Percentiles rank a stretch among this genome's conserved stretches.
Conservation (phyloP, 495 filamentous ascomycete genomes). For the Xylaria intraflava region DNA sequence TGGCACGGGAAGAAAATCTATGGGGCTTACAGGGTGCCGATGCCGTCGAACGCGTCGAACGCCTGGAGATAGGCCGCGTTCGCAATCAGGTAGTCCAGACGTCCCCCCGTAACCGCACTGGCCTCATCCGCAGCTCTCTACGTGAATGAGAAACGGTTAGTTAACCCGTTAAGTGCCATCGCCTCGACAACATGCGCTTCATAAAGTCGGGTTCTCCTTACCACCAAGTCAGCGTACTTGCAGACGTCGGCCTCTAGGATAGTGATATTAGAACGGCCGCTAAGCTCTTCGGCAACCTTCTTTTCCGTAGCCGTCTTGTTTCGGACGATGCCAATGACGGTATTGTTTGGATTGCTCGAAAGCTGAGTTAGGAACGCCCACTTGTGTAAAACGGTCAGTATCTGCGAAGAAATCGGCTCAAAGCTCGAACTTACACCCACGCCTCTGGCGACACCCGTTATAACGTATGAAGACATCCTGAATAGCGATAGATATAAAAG, state of each 20-base stretch:
- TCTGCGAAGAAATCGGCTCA: too few relatives aligned
- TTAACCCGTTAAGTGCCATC: not conserved
- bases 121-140: constrained; percentile 26
- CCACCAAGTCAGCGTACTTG: constrained; percentile 30
- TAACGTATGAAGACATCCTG: not conserved
- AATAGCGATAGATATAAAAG: not conserved
- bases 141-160: not conserved
- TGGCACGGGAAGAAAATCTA: not conserved
- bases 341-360: constrained; percentile 20
- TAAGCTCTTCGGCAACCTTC: constrained; percentile 20
- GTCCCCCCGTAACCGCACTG: constrained; percentile 32
- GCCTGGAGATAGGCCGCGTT: constrained; percentile 35
- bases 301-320: constrained; percentile 26
- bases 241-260: constrained; percentile 39
- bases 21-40: constrained; percentile 22
- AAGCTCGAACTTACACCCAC: not conserved
- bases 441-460: constrained; percentile 2
- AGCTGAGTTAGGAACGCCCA: constrained; percentile 25
- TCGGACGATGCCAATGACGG: constrained; percentile 32
- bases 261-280: constrained; percentile 30
- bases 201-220: not conserved
- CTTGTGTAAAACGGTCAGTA: not conserved
- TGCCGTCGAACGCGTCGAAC: constrained; percentile 18
- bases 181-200: not conserved
- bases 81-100: constrained; percentile 49